These are phyloP conservation scores for Litsea cubeba DNA, from an alignment of 164 flowering plant species.

Conservation along the genomic window DNA sequence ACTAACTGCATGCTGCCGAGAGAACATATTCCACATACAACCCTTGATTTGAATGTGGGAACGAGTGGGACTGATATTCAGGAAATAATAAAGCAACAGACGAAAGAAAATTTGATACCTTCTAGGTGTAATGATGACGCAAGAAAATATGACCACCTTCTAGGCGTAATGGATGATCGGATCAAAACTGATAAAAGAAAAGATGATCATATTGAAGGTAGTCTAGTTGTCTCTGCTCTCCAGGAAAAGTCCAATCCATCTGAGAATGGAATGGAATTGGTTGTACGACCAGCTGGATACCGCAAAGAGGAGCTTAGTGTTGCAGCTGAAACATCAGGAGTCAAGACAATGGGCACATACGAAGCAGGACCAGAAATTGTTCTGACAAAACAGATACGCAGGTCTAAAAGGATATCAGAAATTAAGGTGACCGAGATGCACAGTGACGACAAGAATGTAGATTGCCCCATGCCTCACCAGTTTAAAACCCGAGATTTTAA, in stretches of 20 bases:
- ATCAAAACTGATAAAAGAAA: too few relatives aligned
- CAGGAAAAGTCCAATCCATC: conserved; percentile 5
- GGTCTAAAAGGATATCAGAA: conserved; percentile 53
- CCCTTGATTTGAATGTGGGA: conserved; percentile 7
- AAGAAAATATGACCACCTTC: not conserved
- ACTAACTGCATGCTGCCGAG: not conserved
- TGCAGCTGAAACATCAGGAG: conserved; percentile 12
- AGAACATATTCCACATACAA: not conserved
- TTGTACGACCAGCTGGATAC: not conserved
- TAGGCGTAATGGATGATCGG: too few relatives aligned
- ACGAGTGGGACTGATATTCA: not conserved
- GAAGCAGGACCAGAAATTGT: conserved; percentile 8
- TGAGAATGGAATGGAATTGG: not conserved
- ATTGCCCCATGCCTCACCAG: conserved; percentile 6
- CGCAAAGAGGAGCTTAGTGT: conserved; percentile 4
- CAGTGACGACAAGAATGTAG: conserved; percentile 11
- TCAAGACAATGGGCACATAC: conserved; percentile 12
- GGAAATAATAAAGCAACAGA: not conserved
- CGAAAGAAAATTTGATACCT: not conserved
- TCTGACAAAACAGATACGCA: conserved; percentile 29
- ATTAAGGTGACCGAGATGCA: conserved; percentile 25
- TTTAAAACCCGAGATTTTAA: conserved; percentile 6
- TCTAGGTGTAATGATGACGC: not conserved
- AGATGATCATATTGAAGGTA: not conserved
- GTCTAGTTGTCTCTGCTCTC: conserved; percentile 4